Base-by-base conservation (phyloP, 2,329 filamentous ascomycete species). In the Fusarium subtropicale region DNA sequence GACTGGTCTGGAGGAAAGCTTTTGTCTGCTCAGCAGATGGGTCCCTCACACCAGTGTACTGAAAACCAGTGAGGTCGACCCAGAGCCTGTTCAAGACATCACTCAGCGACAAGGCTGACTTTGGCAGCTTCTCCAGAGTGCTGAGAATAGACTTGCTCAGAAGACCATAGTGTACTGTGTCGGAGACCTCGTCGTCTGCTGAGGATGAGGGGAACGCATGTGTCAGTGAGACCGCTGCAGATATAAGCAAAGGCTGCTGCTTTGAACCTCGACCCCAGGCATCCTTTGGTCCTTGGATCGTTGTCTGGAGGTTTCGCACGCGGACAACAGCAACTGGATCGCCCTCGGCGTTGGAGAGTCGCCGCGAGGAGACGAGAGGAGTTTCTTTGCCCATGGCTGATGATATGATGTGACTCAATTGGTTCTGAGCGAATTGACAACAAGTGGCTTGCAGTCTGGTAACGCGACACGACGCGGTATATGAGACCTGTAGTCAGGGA, bases 81-180 rank as follows among this genome's bases (percentile, higher is more conserved):
- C 78, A 82, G 50, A 81, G 71, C 26, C 56, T 65, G 51, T 76
- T 67, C 38, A 82, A 54, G 30, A 80, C 67, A 7, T 64, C 67
- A 18, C 71, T 71, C 53, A 80, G 69, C 4, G 69, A 64, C 36
- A 66, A n/a, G 4, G 39, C 54, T 24, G 68, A 50, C 30, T 47
- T 65, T 5, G 68, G 60, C 22, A 54, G 30, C 13, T 42, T 64
- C 12, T 79, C 77, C 28, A 90, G 75, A 15, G 80, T 81, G 26
- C 78, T 77, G 33, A 90, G 79, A 16, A 94, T 82, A 0, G 83
- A 82, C 79, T 93, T 93, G 80, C 88, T 90, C 16, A 94, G 82
- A 12, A 81, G 84, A 3, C 92, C 91, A 74, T 94, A 94, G 80
- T 94, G 90, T 26, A 93, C 87, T 3, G 92, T 94, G 75, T 91